phyloP scores from a whole-genome alignment of 2,329 filamentous ascomycete species.

The Fusarium graminum region DNA sequence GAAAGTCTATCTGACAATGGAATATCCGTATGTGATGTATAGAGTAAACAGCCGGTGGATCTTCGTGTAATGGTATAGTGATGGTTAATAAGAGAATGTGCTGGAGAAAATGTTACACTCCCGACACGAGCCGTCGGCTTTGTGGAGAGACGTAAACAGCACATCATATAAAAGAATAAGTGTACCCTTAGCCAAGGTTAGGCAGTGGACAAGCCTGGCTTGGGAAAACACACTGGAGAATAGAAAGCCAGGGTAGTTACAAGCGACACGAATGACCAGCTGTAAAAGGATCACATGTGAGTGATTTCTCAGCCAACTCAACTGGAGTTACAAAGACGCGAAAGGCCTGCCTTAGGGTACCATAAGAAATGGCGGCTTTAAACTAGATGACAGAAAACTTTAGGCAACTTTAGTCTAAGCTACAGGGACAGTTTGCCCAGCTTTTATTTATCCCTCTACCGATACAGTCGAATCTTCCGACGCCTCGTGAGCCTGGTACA shows the following conservation, averaged over 20 bases:
- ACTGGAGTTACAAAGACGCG: slow-evolving; percentile 16
- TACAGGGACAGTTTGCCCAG: no score
- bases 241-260: slow-evolving; percentile 17
- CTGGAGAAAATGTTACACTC: not conserved
- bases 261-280: slow-evolving; percentile 24
- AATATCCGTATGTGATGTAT: not conserved
- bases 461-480: no score
- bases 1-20: not conserved
- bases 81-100: not conserved
- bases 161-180: slow-evolving; percentile 29
- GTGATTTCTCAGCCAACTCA: slow-evolving; percentile 7
- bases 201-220: slow-evolving; percentile 9
- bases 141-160: slow-evolving; percentile 32
- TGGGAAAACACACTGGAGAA: slow-evolving; percentile 27
- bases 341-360: slow-evolving; percentile 6
- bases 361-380: no score
- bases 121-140: slow-evolving; percentile 10
- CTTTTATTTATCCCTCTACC: no score
- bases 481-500: not conserved
- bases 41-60: not conserved
- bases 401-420: no score
- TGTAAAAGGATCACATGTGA: slow-evolving; percentile 16
- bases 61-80: not conserved
- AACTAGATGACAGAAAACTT: no score
- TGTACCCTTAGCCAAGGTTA: slow-evolving; percentile 7